Percentiles rank a stretch among this genome's conserved stretches.
Evolutionary conservation across 805 yeast genomes (phyloP).

Genomic region (Saturnispora quitensis): DNA sequence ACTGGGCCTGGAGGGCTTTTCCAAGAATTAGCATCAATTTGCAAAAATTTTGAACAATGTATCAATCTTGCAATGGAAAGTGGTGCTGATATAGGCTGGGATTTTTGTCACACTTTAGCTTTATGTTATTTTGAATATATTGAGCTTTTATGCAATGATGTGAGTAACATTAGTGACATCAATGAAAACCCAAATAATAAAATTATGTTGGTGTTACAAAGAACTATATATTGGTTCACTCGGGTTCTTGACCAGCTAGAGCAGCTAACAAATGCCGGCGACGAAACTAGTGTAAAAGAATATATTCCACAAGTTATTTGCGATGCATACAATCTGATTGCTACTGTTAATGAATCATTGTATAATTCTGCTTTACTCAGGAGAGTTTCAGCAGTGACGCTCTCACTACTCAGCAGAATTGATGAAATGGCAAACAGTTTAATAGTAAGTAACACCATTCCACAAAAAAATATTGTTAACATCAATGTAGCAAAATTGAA

Average conservation of each 20-base stretch:
- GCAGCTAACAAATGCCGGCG: background rate
- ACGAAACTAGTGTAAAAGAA: conserved; percentile 1
- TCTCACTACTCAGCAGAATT: conserved; percentile 10
- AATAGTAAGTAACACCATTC: background rate
- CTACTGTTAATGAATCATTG: conserved; percentile 22
- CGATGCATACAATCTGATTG: conserved; percentile 21
- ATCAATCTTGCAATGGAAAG: conserved; percentile 18
- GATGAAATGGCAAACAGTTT: conserved; percentile 14
- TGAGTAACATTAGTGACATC: background rate
- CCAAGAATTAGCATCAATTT: conserved; percentile 30
- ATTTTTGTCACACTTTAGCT: conserved; percentile 38
- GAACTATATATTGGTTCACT: conserved; percentile 12
- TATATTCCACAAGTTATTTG: conserved; percentile 19
- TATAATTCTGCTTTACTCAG: conserved; percentile 4
- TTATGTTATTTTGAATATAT: conserved; percentile 39
- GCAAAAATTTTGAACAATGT: conserved; percentile 33
- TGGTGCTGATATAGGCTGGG: conserved; percentile 26
- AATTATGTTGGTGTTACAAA: conserved; percentile 13
- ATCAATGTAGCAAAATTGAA: conserved; percentile 25
- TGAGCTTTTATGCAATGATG: conserved; percentile 23
- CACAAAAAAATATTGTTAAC: conserved; percentile 22
- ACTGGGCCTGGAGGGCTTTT: conserved; percentile 26
- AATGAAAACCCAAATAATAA: background rate
- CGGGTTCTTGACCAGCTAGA: conserved; percentile 7
- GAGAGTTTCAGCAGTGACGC: background rate